Evolutionary conservation across 164 flowering plant genomes (phyloP), one percentile per base, ranked within the genome.

Genomic region (Aristolochia fimbriata): DNA sequence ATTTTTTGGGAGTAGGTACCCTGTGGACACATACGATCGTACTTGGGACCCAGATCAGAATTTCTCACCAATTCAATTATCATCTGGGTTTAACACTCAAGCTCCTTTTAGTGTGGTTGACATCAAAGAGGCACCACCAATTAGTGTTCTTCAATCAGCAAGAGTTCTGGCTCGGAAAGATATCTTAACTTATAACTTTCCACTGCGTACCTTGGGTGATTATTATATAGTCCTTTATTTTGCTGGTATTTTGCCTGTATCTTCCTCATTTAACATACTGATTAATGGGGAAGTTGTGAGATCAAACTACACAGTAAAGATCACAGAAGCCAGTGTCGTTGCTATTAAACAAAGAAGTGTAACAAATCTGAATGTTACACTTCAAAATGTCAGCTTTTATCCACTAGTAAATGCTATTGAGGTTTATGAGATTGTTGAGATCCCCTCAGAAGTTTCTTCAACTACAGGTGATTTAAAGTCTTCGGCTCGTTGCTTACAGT

Each of bases 401-500:
- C 86, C 97, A 57, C 83, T 64, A 63, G 67, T 89, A 46, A 89
- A 82, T 72, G 94, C 91, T n/a, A 68, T 89, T 57, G 97, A 89
- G 66, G 85, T 89, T 43, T 89, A 83, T 74, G 74, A 85, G 68
- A 69, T 82, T 47, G 73, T 85, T 68, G 82, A 83, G 46, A 77
- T 89, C 58, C 94, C 91, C 30, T 51, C 58, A 51, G 91, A 82
- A 67, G 62, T 75, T 68, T 87, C 94, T 37, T 81, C 94, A 56
- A 87, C 91, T 41, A 82, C 88, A 82, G 97, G 97, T 89, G 23
- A 15, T 7, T 15, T 47, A 59, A 57, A 50, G 48, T 21, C 30
- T 52, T 23, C 9, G 7, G 27, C 22, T 13, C 12, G 8, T 37
- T 52, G 56, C 30, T 52, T 23, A 10, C 3, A 12, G 20, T 52